These are phyloP conservation scores for Isatis tinctoria DNA, from an alignment of 345 rosid genomes.

Conservation along the genomic window DNA sequence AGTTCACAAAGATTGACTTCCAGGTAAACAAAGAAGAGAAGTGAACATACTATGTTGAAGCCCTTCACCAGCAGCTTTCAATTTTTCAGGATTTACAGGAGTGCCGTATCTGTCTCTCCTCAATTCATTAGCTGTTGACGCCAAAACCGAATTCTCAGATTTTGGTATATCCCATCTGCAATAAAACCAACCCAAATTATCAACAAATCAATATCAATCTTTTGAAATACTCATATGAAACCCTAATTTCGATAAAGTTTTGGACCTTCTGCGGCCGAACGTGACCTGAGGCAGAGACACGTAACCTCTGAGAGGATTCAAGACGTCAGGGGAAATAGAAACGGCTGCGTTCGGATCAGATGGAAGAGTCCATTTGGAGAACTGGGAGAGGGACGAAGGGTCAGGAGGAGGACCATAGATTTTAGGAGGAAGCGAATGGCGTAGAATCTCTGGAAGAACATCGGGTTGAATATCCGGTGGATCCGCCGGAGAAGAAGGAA, in stretches of 20 bases:
- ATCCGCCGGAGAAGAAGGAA: constrained; percentile 28
- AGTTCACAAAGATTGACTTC: background rate
- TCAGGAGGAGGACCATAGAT: constrained; percentile 45
- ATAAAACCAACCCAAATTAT: background rate
- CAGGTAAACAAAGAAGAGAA: background rate
- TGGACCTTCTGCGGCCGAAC: constrained; percentile 81
- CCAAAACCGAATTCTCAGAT: constrained; percentile 40
- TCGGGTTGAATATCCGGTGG: constrained; percentile 45
- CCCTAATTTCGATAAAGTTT: background rate
- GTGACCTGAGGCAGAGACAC: constrained; percentile 85
- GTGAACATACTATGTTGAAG: constrained; percentile 50
- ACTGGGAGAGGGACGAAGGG: constrained; percentile 59
- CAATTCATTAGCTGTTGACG: constrained; percentile 81
- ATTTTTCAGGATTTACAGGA: constrained; percentile 56
- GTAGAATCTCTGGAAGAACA: constrained; percentile 81
- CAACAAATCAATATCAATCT: background rate
- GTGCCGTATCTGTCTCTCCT: constrained; percentile 50
- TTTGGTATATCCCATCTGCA: constrained; percentile 76
- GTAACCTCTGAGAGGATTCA: constrained; percentile 85
- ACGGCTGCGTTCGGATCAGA: constrained; percentile 33
- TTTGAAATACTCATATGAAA: background rate
- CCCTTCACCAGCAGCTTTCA: constrained; percentile 92
- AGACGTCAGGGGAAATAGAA: constrained; percentile 46
- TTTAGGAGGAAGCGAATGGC: constrained; percentile 76
- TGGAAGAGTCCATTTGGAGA: constrained; percentile 70